These are phyloP conservation scores for Raffaelea albimanens DNA, from an alignment of 2,329 filamentous ascomycete genomes.

Conservation along the genomic window DNA sequence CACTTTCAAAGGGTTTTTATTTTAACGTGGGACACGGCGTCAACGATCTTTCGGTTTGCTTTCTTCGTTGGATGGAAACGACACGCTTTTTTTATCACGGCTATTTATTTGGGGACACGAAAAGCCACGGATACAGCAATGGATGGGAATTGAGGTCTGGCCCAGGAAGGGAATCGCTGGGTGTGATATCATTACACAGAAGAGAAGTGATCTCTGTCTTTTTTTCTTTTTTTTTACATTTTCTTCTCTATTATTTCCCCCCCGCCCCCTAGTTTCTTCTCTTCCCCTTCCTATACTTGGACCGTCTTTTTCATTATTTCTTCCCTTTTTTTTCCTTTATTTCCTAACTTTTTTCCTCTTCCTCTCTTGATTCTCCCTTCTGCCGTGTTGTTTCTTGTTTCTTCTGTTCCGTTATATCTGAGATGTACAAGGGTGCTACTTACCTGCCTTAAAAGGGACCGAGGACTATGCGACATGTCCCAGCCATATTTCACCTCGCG, in stretches of 20 bases:
- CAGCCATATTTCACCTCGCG: too few species aligned
- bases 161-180: too few species aligned
- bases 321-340: neutral
- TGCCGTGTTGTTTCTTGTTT: neutral
- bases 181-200: neutral
- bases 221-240: slow-evolving; percentile 5
- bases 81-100: neutral
- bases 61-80: slow-evolving; percentile 1
- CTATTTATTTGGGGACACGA: neutral
- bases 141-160: too few species aligned
- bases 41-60: neutral
- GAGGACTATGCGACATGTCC: too few species aligned
- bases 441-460: too few species aligned
- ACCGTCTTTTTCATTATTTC: too few species aligned
- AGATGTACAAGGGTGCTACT: too few species aligned
- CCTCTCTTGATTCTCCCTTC: slow-evolving; percentile 7
- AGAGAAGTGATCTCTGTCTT: neutral
- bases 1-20: too few species aligned
- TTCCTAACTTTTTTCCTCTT: slow-evolving; percentile 1
- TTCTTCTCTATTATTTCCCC: slow-evolving; percentile 8
- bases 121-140: neutral
- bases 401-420: neutral
- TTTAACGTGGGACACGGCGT: neutral
- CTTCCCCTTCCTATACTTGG: too few species aligned
- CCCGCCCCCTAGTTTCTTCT: slow-evolving; percentile 5